These are phyloP conservation scores for Sphagnum tenellum DNA, from an alignment of 225 moss, liverwort and hornwort species.

Conservation along the genomic window DNA sequence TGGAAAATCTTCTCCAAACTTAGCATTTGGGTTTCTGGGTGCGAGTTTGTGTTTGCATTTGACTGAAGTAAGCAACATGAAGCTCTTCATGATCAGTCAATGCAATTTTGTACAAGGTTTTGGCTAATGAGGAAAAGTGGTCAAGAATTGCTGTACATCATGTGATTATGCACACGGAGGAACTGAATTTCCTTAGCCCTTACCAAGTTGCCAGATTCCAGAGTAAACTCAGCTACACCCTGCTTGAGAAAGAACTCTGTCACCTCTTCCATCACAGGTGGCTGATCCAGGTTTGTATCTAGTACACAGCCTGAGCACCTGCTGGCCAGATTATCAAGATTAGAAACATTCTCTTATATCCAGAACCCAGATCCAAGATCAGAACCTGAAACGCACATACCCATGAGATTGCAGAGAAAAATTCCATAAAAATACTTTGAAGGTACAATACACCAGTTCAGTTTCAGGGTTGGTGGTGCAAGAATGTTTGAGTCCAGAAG, in stretches of 20 bases:
- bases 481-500: not conserved
- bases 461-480: no score
- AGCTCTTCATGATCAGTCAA: no score
- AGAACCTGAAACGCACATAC: not conserved
- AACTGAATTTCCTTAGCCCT: not conserved
- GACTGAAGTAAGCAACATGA: no score
- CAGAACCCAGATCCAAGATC: no score
- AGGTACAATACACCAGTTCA: not conserved
- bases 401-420: conserved; percentile 3
- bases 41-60: no score
- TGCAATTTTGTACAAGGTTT: no score
- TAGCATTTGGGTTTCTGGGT: not conserved
- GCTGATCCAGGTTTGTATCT: conserved; percentile 37
- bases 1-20: not conserved
- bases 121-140: no score
- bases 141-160: not conserved
- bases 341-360: no score
- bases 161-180: not conserved
- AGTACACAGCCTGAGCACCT: conserved; percentile 92
- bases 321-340: not conserved
- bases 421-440: not conserved
- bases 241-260: conserved; percentile 53
- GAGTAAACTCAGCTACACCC: conserved; percentile 58
- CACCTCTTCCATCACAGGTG: conserved; percentile 49
- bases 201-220: conserved; percentile 64